Evolutionary conservation across 2,329 filamentous ascomycete species (phyloP).

Genomic region (Colletotrichum salicis): DNA sequence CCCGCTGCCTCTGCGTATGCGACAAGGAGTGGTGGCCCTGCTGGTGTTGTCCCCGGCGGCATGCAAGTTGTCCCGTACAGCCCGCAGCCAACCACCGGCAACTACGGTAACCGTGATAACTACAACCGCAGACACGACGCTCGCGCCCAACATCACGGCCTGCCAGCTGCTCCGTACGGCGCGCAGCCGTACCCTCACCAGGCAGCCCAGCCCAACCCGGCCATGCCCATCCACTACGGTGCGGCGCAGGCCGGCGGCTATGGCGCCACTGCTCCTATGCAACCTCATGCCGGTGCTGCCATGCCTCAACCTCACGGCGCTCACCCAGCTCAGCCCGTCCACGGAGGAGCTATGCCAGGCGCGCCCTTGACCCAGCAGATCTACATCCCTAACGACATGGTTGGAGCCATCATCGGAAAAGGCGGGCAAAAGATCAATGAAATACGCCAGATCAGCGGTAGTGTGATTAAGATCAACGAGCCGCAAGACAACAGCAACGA

Average conservation of each 20-base stretch:
- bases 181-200: conserved; percentile 79
- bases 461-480: conserved; percentile 99
- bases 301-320: conserved; percentile 64
- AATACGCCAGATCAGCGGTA: conserved; percentile 95
- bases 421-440: conserved; percentile 99
- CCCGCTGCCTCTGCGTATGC: conserved; percentile 98
- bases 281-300: conserved; percentile 74
- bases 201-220: conserved; percentile 69
- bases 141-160: conserved; percentile 71
- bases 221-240: conserved; percentile 80
- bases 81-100: conserved; percentile 90
- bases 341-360: conserved; percentile 72
- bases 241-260: conserved; percentile 76
- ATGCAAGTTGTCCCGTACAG: conserved; percentile 99
- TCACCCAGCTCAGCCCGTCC: conserved; percentile 75
- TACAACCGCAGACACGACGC: conserved; percentile 80
- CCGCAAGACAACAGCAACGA: conserved; percentile 99
- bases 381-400: conserved; percentile 99
- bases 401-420: conserved; percentile 98
- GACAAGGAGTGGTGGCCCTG: conserved; percentile 90
- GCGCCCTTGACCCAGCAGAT: conserved; percentile 97
- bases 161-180: conserved; percentile 77
- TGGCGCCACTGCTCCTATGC: conserved; percentile 81
- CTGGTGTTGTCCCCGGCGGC: conserved; percentile 92
- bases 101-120: conserved; percentile 90